phyloP scores from a whole-genome alignment of 1,284 basidiomycete genomes.

The Tilletia walkeri region DNA sequence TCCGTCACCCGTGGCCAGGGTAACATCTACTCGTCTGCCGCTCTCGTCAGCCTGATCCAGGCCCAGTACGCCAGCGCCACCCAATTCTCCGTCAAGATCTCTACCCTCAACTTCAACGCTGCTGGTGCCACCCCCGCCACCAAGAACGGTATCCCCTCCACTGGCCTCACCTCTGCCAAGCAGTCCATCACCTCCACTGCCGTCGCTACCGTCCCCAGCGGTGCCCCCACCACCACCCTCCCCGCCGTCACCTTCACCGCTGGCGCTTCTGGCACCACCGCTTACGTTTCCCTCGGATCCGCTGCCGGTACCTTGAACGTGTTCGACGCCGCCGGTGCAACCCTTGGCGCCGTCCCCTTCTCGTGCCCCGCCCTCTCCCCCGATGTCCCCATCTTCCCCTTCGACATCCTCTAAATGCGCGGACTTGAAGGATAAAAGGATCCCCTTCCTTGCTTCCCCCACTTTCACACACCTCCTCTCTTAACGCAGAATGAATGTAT shows the following conservation, averaged over 20 bases:
- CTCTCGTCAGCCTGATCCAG: slow-evolving; percentile 17
- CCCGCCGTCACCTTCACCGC: slow-evolving; percentile 17
- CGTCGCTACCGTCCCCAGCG: slow-evolving; percentile 13
- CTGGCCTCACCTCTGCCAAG: slow-evolving; percentile 1
- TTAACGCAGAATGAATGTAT: no score
- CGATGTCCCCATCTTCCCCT: slow-evolving; percentile 17
- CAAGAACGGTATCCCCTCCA: slow-evolving; percentile 16
- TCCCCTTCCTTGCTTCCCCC: background rate
- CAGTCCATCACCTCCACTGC: background rate
- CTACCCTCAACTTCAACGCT: slow-evolving; percentile 4
- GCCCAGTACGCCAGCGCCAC: slow-evolving; percentile 4
- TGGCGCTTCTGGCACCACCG: slow-evolving; percentile 13
- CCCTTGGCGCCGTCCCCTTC: background rate
- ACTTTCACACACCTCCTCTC: background rate
- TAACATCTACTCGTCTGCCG: slow-evolving; percentile 17
- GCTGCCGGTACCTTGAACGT: slow-evolving; percentile 14
- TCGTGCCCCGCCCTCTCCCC: slow-evolving; percentile 13
- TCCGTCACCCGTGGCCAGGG: slow-evolving; percentile 7
- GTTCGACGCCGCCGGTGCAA: background rate
- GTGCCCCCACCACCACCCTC: slow-evolving; percentile 17
- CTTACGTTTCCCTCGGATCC: background rate
- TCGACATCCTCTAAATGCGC: slow-evolving; percentile 10
- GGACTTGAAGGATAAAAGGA: background rate
- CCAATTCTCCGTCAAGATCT: slow-evolving; percentile 14
- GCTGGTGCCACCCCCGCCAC: background rate